phyloP scores from a whole-genome alignment of 768 basidiomycete species.

The Pleurotus citrinopileatus region DNA sequence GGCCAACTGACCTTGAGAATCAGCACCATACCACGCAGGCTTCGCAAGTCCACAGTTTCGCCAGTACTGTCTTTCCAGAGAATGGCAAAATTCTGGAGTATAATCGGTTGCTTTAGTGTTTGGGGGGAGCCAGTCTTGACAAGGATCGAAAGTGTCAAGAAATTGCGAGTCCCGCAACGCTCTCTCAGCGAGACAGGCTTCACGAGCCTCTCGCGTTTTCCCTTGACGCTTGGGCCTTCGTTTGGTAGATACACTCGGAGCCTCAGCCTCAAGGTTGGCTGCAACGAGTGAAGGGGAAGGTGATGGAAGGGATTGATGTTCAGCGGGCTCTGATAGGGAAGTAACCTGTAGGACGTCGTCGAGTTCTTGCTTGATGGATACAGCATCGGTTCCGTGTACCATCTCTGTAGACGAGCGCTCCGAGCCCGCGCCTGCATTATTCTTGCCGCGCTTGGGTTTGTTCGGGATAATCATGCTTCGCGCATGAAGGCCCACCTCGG shows the following conservation, averaged over 20 bases:
- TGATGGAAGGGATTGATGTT: not conserved
- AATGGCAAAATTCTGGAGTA: constrained; percentile 82
- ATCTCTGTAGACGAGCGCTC: constrained; percentile 44
- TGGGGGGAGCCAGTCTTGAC: constrained; percentile 75
- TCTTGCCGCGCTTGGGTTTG: constrained; percentile 37
- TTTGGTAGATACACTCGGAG: constrained; percentile 26
- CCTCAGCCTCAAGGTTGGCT: too few species aligned
- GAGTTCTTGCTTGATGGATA: constrained; percentile 48
- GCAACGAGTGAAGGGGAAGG: too few species aligned
- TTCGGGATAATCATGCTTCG: constrained; percentile 29
- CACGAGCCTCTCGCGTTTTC: constrained; percentile 46
- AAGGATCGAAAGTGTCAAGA: constrained; percentile 69
- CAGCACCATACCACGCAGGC: constrained; percentile 97
- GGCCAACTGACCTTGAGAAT: constrained; percentile 71
- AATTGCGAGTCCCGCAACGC: constrained; percentile 51
- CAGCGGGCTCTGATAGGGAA: not conserved
- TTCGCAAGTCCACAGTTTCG: constrained; percentile 84
- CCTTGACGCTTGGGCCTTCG: constrained; percentile 31
- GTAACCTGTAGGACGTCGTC: constrained; percentile 28
- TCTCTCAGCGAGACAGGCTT: constrained; percentile 47
- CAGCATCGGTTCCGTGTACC: constrained; percentile 24
- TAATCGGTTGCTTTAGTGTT: constrained; percentile 76
- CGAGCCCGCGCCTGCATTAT: constrained; percentile 31
- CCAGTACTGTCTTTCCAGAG: constrained; percentile 91
- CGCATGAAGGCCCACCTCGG: constrained; percentile 59